These are phyloP conservation scores for Trichomonascaceae sp. DNA, from an alignment of 1,139 yeast genomes.

Conservation along the genomic window DNA sequence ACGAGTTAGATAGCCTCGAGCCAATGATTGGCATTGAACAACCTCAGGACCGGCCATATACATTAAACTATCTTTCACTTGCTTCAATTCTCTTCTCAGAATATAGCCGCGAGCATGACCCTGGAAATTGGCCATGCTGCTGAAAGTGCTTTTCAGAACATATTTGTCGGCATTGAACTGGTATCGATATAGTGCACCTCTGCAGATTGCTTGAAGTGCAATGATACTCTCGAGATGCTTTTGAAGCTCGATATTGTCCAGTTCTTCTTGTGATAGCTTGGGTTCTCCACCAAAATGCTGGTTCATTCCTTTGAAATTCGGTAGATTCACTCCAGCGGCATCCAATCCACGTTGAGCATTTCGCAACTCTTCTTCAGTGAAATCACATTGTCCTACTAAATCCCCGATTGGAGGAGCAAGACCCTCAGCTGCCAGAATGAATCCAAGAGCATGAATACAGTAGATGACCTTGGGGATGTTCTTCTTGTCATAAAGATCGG, in stretches of 20 bases:
- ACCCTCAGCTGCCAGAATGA: conserved; percentile 51
- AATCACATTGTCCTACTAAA: conserved; percentile 57
- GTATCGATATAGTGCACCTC: conserved; percentile 23
- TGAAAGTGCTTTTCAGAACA: conserved; percentile 15
- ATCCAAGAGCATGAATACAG: conserved; percentile 84
- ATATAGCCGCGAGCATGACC: conserved; percentile 11
- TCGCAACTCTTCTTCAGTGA: conserved; percentile 61
- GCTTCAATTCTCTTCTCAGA: conserved; percentile 12
- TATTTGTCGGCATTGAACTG: conserved; percentile 16
- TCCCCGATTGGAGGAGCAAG: conserved; percentile 58
- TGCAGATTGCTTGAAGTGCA: conserved; percentile 35
- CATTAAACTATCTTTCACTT: conserved; percentile 15
- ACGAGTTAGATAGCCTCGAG: conserved; percentile 39
- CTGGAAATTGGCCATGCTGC: conserved; percentile 18
- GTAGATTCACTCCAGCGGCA: conserved; percentile 36
- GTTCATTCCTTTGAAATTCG: conserved; percentile 38
- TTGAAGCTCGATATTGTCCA: conserved; percentile 29
- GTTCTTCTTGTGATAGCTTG: conserved; percentile 26
- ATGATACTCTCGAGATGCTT: conserved; percentile 24
- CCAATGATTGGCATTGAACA: conserved; percentile 45
- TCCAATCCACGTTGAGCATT: conserved; percentile 63
- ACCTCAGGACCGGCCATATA: conserved; percentile 31
- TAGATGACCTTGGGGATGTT: conserved; percentile 92
- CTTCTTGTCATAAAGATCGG: conserved; percentile 88
- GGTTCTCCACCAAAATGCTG: conserved; percentile 31